Evolutionary conservation across 768 basidiomycete species (phyloP), one percentile per base, ranked within the genome.

Genomic region (Pleurotus pulmonarius): DNA sequence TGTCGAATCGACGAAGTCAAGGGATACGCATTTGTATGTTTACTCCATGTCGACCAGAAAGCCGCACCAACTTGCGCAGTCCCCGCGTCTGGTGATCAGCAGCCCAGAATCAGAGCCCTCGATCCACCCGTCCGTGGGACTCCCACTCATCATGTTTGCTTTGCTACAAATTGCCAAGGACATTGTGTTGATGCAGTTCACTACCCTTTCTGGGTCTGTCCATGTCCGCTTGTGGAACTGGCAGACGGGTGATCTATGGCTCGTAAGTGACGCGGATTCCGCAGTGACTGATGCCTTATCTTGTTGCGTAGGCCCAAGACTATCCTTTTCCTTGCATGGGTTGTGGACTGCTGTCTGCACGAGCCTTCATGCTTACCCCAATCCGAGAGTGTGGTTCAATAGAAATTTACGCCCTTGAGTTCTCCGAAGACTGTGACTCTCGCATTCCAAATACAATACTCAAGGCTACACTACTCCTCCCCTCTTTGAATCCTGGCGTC

Each of bases 141-240:
- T 57, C 29, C 71, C 73, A 9, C 71, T 75, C 56, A 69, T 84
- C 4, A 34, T 11, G 11, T 34, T 9, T 34, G 29, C 29, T 12
- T 9, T 34, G 4, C 29, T 34, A 3, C 82, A 85, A 64, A 72
- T 85, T 46, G 81, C 74, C 1, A 75, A 78, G 22, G 83, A 86
- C 57, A 69, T 83, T 29, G 63, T 87, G 29, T 83, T 76, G 3
- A 64, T 82, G 47, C 77, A 80, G 65, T 64, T 74, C 5, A 66
- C 61, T 5, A 69, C 70, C 5, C 59, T 60, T 5, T 54, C 40
- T 20, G 9, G 3, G 9, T 61, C 64, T n/a, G 64, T 71, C 2
- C 68, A 71, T 0, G 61, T 80, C 6, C 39, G 78, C 20, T 65
- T 79, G 5, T 85, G 81, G 81, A 78, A 82, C 52, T 85, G 84